Evolutionary conservation across 768 basidiomycete genomes (phyloP).

Genomic region (Suillus cothurnatus): DNA sequence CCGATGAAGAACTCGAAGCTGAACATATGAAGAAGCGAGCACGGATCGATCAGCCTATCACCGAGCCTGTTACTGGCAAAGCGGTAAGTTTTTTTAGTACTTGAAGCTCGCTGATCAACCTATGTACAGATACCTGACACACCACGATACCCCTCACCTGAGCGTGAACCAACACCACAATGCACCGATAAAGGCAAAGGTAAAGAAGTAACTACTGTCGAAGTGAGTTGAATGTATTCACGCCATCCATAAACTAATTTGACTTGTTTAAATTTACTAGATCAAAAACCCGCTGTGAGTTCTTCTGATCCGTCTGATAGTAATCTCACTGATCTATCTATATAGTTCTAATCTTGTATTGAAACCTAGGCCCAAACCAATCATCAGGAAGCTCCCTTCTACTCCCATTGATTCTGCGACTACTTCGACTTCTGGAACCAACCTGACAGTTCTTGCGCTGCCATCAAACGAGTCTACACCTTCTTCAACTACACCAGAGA

Average conservation of each 20-base stretch:
- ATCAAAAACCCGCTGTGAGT: not conserved
- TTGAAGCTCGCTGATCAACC: no score
- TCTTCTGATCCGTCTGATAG: not conserved
- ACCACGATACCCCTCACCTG: not conserved
- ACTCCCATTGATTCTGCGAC: not conserved
- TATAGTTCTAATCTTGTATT: not conserved
- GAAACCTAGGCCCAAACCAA: not conserved
- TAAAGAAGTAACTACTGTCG: no score
- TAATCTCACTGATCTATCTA: not conserved
- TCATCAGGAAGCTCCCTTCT: not conserved
- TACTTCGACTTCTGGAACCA: not conserved
- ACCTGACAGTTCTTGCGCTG: not conserved
- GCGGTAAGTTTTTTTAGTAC: no score
- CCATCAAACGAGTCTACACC: not conserved
- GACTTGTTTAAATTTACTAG: not conserved
- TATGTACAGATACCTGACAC: not conserved
- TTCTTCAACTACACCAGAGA: not conserved
- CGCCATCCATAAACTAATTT: not conserved
- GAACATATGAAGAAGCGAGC: no score
- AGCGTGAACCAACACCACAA: no score
- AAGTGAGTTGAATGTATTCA: no score
- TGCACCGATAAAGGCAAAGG: no score
- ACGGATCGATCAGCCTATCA: no score
- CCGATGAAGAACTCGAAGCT: no score
- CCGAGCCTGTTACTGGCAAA: no score